Evolutionary conservation across 129 eudicot genomes (phyloP).

Genomic region (Ambrosia trifida): DNA sequence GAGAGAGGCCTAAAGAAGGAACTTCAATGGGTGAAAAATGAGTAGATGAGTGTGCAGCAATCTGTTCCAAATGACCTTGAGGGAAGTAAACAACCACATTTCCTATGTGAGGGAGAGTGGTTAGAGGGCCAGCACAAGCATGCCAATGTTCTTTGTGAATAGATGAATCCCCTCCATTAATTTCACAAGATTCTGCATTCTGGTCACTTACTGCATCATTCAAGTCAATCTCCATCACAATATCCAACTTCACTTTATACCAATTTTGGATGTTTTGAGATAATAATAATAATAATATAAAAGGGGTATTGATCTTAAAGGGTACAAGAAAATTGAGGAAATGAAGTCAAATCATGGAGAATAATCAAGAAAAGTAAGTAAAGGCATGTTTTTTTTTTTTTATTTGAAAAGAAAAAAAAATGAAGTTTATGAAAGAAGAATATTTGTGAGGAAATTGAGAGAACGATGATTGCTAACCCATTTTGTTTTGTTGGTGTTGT

Average conservation of each 20-base stretch:
- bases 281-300: slow-evolving; percentile 9
- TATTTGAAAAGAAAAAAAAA: slow-evolving; percentile 10
- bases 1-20: slow-evolving; percentile 68
- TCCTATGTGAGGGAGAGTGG: slow-evolving; percentile 70
- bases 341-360: slow-evolving; percentile 46
- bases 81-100: slow-evolving; percentile 89
- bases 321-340: slow-evolving; percentile 28
- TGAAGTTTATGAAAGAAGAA: slow-evolving; percentile 9
- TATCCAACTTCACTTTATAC: background rate
- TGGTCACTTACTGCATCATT: slow-evolving; percentile 67
- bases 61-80: slow-evolving; percentile 87
- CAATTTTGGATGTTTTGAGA: slow-evolving; percentile 1
- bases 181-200: slow-evolving; percentile 32
- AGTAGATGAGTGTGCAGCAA: slow-evolving; percentile 55
- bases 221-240: slow-evolving; percentile 88
- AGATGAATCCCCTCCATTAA: slow-evolving; percentile 38
- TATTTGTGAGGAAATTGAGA: slow-evolving; percentile 42
- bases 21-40: slow-evolving; percentile 63
- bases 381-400: slow-evolving; percentile 24
- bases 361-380: slow-evolving; percentile 36
- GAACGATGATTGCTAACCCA: slow-evolving; percentile 42
- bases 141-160: slow-evolving; percentile 82
- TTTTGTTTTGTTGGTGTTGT: slow-evolving; percentile 25
- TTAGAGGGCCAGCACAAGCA: slow-evolving; percentile 97
- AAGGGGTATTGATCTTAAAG: slow-evolving; percentile 35